Percentiles rank a stretch among this genome's conserved stretches.
These are phyloP conservation scores for Phaffia australis DNA, from an alignment of 768 basidiomycete genomes.

Conservation along the genomic window DNA sequence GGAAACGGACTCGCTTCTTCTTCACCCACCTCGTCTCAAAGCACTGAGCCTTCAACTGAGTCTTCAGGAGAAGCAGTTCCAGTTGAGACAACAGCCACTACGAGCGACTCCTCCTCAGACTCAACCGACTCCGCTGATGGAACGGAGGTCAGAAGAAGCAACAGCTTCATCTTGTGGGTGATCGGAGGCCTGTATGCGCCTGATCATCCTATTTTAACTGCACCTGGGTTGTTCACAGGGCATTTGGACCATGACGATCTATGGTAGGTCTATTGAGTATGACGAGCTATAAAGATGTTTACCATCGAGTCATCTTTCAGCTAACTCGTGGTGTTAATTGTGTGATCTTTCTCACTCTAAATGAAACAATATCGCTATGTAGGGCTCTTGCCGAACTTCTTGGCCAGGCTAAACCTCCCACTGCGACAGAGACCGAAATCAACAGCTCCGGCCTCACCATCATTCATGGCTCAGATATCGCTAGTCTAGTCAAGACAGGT, in stretches of 20 bases:
- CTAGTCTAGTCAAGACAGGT: conserved; percentile 50
- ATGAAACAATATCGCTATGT: background rate
- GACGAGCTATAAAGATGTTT: background rate
- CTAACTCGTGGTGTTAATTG: background rate
- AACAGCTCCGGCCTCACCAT: conserved; percentile 69
- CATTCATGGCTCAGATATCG: conserved; percentile 51
- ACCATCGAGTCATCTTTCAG: background rate
- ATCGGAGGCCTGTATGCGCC: conserved; percentile 73
- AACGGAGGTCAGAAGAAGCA: background rate
- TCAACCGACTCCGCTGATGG: background rate
- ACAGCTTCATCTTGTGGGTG: conserved; percentile 16
- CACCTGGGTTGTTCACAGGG: conserved; percentile 38
- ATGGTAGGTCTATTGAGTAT: conserved; percentile 24
- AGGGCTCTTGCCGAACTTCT: conserved; percentile 75
- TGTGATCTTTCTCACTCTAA: background rate
- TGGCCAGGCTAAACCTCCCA: conserved; percentile 71
- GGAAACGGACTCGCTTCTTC: background rate
- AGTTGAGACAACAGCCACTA: background rate
- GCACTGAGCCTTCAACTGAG: background rate
- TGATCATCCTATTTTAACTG: conserved; percentile 70
- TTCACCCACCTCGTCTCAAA: background rate
- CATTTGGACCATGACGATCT: conserved; percentile 45
- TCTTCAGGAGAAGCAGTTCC: background rate
- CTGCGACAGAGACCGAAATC: conserved; percentile 72
- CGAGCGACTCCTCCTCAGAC: background rate